Conservation (phyloP, 2,329 filamentous ascomycete genomes). For the Boeremia lycopersici region DNA sequence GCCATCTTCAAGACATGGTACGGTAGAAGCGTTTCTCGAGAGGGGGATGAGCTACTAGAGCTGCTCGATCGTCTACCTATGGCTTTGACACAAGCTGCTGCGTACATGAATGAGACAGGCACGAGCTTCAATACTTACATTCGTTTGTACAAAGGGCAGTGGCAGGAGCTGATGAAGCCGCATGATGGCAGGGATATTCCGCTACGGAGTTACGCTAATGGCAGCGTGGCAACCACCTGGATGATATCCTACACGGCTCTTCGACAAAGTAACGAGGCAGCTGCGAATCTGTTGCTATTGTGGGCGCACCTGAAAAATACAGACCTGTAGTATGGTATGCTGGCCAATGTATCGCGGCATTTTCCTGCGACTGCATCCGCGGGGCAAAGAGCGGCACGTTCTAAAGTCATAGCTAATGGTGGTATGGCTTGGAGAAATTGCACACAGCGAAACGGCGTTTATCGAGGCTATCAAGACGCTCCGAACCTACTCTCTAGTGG, state of each 20-base stretch:
- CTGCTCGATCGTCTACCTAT: constrained; percentile 53
- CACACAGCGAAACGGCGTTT: constrained; percentile 21
- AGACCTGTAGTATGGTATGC: constrained; percentile 24
- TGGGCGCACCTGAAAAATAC: constrained; percentile 19
- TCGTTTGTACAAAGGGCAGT: constrained; percentile 1
- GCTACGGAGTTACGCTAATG: not conserved
- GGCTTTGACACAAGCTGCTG: constrained; percentile 54
- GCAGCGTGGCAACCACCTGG: not conserved
- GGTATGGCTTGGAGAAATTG: constrained; percentile 23
- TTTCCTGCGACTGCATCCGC: not conserved
- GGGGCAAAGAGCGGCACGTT: no score
- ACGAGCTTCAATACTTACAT: not conserved
- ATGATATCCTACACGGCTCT: constrained; percentile 18
- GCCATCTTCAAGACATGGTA: constrained; percentile 19
- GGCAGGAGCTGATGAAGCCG: not conserved
- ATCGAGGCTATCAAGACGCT: constrained; percentile 17
- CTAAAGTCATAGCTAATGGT: not conserved
- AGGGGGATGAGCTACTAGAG: constrained; percentile 28
- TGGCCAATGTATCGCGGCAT: constrained; percentile 13
- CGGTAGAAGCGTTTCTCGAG: not conserved
- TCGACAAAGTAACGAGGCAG: constrained; percentile 13
- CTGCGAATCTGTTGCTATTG: constrained; percentile 30
- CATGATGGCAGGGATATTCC: not conserved
- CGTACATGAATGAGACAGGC: constrained; percentile 45
- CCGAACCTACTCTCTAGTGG: constrained; percentile 19